Percentiles rank a stretch among this genome's conserved stretches.
Conservation (phyloP, 352 stramenopile species). For the Globisporangium splendens region DNA sequence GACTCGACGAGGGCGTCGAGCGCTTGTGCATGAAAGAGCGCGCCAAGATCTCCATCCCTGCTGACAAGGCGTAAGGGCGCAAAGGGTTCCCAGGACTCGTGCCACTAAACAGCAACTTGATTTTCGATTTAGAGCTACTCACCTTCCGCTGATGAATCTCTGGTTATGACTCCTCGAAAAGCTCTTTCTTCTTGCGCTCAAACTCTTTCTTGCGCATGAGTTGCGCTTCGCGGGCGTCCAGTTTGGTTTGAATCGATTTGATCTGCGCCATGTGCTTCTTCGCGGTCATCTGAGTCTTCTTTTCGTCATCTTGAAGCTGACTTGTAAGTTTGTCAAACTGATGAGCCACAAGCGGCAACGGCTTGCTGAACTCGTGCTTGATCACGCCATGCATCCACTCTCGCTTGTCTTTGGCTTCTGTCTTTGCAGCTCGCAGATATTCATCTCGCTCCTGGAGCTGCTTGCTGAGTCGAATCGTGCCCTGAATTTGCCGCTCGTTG, state of each 20-base stretch:
- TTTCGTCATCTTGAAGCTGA: conserved; percentile 22
- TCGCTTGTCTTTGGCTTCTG: conserved; percentile 28
- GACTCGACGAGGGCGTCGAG: conserved; percentile 80
- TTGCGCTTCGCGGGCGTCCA: conserved; percentile 42
- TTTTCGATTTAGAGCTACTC: conserved; percentile 92
- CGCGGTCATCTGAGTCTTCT: conserved; percentile 21
- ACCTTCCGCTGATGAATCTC: conserved; percentile 71
- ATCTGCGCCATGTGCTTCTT: conserved; percentile 46
- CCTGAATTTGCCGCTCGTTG: conserved; percentile 69
- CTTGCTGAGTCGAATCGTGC: conserved; percentile 50
- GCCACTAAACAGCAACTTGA: conserved; percentile 89
- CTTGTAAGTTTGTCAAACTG: conserved; percentile 24
- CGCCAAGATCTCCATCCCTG: conserved; percentile 85
- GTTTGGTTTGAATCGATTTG: conserved; percentile 46
- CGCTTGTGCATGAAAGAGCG: conserved; percentile 82
- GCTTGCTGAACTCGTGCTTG: conserved; percentile 47
- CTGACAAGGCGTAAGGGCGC: conserved; percentile 82
- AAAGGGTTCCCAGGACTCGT: conserved; percentile 86
- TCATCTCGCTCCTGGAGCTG: conserved; percentile 62
- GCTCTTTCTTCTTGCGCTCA: conserved; percentile 60
- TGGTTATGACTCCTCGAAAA: conserved; percentile 25
- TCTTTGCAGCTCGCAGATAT: conserved; percentile 48
- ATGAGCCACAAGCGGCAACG: conserved; percentile 42
- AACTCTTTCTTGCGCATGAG: conserved; percentile 49
- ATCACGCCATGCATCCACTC: conserved; percentile 57